A percentile compares a stretch with the other conserved stretches of the same genome.
phyloP scores from a whole-genome alignment of 768 basidiomycete genomes.

The Boletellus ananas region DNA sequence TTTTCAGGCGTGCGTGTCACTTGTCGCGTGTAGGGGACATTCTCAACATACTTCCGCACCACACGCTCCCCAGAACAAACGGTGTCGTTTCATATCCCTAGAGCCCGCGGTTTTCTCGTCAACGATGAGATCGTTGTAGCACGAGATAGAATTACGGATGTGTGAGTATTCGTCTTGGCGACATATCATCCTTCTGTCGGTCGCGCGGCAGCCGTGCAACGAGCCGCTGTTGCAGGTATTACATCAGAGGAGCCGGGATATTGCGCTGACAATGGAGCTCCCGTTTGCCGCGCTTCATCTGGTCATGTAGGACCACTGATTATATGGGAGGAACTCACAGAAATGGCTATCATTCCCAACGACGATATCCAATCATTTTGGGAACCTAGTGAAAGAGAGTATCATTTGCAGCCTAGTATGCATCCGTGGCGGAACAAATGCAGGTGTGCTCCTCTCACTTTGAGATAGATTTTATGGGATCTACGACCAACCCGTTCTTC shows the following conservation, averaged over 20 bases:
- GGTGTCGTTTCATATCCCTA: constrained; percentile 26
- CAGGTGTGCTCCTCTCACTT: constrained; percentile 10
- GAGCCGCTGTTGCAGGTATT: constrained; percentile 16
- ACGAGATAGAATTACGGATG: constrained; percentile 18
- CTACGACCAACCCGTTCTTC: background rate
- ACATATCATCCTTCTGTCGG: background rate
- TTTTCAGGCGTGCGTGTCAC: no score
- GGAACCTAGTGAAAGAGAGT: constrained; percentile 21
- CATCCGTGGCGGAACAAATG: constrained; percentile 21
- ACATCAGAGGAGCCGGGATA: constrained; percentile 16
- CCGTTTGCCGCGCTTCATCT: constrained; percentile 20
- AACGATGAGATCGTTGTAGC: constrained; percentile 25
- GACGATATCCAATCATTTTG: constrained; percentile 20
- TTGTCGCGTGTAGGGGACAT: background rate
- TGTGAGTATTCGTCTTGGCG: constrained; percentile 12
- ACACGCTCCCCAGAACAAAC: constrained; percentile 5
- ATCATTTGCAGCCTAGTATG: constrained; percentile 18
- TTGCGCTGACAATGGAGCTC: constrained; percentile 9
- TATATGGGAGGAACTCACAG: constrained; percentile 2
- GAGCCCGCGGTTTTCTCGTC: constrained; percentile 22
- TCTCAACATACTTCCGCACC: background rate
- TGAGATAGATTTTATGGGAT: background rate
- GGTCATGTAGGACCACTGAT: constrained; percentile 19
- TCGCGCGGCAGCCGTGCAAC: background rate
- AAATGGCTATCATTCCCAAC: constrained; percentile 13